phyloP scores from a whole-genome alignment of 805 yeast species.

The Spencermartinsiella europaea region DNA sequence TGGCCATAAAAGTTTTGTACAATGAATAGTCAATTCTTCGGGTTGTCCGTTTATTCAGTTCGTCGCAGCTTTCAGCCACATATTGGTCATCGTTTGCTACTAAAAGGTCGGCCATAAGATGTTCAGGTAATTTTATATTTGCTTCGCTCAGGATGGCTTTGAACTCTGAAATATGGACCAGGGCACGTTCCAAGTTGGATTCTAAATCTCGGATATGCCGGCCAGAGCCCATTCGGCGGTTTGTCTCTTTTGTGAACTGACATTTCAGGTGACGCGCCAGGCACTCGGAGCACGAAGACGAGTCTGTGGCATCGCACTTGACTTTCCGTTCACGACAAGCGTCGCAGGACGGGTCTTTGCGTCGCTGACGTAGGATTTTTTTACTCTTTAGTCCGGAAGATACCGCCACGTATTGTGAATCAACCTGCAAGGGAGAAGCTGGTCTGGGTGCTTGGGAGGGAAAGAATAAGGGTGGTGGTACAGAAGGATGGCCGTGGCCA shows the following conservation, averaged over 20 bases:
- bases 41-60: background rate
- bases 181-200: slow-evolving; percentile 11
- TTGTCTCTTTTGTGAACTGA: slow-evolving; percentile 28
- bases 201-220: slow-evolving; percentile 20
- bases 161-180: slow-evolving; percentile 12
- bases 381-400: slow-evolving; percentile 5
- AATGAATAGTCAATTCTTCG: slow-evolving; percentile 1
- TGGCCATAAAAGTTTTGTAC: slow-evolving; percentile 2
- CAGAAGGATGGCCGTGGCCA: background rate
- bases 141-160: slow-evolving; percentile 13
- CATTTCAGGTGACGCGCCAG: slow-evolving; percentile 26
- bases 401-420: background rate
- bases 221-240: slow-evolving; percentile 25
- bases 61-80: background rate
- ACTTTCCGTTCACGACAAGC: slow-evolving; percentile 31
- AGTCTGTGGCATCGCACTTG: slow-evolving; percentile 30
- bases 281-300: slow-evolving; percentile 29
- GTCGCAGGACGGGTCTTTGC: slow-evolving; percentile 31
- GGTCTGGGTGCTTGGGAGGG: background rate
- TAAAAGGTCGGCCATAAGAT: slow-evolving; percentile 2
- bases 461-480: slow-evolving; percentile 1
- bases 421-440: background rate
- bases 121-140: slow-evolving; percentile 14
- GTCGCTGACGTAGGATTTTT: slow-evolving; percentile 27
- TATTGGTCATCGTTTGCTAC: background rate